phyloP scores from a whole-genome alignment of 1,284 basidiomycete species.

The Ustilago lituana region DNA sequence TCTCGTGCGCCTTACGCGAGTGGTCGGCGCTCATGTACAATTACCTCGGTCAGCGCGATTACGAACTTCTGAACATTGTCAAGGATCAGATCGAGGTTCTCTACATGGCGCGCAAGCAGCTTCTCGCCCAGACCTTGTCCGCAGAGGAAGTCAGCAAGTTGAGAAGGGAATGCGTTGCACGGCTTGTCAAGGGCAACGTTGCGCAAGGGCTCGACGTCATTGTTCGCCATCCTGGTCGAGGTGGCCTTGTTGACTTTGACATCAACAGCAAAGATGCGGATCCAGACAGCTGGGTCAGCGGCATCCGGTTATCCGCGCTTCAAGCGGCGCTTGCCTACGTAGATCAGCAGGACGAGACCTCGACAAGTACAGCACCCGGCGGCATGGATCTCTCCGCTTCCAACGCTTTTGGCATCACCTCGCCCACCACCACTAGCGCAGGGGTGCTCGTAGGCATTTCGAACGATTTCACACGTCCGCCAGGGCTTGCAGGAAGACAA shows the following conservation, averaged over 20 bases:
- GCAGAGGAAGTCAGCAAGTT: constrained; percentile 85
- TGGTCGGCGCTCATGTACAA: constrained; percentile 92
- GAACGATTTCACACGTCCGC: constrained; percentile 12
- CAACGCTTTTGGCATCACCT: constrained; percentile 56
- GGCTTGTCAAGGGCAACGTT: constrained; percentile 88
- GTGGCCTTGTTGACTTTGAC: constrained; percentile 77
- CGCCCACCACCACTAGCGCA: constrained; percentile 47
- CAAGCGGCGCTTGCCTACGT: constrained; percentile 67
- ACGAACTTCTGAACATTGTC: constrained; percentile 86
- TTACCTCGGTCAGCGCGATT: constrained; percentile 87
- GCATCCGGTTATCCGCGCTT: constrained; percentile 63
- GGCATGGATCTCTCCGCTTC: constrained; percentile 52
- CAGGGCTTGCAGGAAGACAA: constrained; percentile 11
- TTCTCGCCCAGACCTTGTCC: constrained; percentile 85
- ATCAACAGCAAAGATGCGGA: constrained; percentile 53
- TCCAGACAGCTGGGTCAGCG: constrained; percentile 62
- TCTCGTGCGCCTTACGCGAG: constrained; percentile 92
- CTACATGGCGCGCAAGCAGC: constrained; percentile 85
- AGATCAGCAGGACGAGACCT: constrained; percentile 45
- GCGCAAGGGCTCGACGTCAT: constrained; percentile 93
- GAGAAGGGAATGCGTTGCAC: constrained; percentile 84
- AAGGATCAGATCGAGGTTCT: constrained; percentile 89
- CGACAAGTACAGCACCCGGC: constrained; percentile 16
- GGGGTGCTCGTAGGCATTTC: constrained; percentile 51
- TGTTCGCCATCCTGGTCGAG: constrained; percentile 90